Conservation (phyloP, 2,329 filamentous ascomycete species). For the Thermoascus crustaceus region DNA sequence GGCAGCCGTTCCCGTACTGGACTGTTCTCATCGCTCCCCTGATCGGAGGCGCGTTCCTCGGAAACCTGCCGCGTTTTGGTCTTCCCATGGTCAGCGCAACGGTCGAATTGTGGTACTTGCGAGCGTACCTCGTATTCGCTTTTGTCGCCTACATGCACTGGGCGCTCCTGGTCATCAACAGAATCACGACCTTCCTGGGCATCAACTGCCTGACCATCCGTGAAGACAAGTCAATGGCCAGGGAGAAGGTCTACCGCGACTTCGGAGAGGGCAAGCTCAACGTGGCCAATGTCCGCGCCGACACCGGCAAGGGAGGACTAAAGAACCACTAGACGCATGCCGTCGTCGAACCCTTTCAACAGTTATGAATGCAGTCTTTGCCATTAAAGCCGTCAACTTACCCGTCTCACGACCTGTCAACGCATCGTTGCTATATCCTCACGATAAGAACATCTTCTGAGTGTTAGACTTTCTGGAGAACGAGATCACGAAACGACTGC, state of each 20-base stretch:
- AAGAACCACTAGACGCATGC: conserved; percentile 2
- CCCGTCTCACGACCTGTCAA: too few relatives aligned
- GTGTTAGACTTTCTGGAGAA: too few relatives aligned
- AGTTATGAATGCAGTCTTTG: too few relatives aligned
- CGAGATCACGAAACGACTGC: too few relatives aligned
- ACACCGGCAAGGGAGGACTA: conserved; percentile 1
- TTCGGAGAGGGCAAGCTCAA: conserved; percentile 21
- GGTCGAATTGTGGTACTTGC: conserved; percentile 71
- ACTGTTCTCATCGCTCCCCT: conserved; percentile 84
- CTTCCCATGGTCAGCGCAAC: conserved; percentile 56
- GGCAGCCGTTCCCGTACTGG: conserved; percentile 94
- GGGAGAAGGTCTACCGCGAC: conserved; percentile 28
- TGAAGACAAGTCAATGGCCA: conserved; percentile 23
- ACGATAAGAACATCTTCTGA: too few relatives aligned
- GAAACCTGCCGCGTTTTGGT: conserved; percentile 72
- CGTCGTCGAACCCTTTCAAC: too few relatives aligned
- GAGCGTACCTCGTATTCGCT: conserved; percentile 75
- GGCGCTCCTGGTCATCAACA: conserved; percentile 82
- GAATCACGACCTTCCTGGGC: conserved; percentile 83
- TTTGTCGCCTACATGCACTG: conserved; percentile 83
- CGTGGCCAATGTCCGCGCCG: conserved; percentile 1
- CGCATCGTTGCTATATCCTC: too few relatives aligned
- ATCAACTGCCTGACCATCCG: conserved; percentile 91
- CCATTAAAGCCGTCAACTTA: too few relatives aligned
- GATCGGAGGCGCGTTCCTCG: conserved; percentile 72